Evolutionary conservation across 306 rosid genomes (phyloP).

Genomic region (Cicer bijugum): DNA sequence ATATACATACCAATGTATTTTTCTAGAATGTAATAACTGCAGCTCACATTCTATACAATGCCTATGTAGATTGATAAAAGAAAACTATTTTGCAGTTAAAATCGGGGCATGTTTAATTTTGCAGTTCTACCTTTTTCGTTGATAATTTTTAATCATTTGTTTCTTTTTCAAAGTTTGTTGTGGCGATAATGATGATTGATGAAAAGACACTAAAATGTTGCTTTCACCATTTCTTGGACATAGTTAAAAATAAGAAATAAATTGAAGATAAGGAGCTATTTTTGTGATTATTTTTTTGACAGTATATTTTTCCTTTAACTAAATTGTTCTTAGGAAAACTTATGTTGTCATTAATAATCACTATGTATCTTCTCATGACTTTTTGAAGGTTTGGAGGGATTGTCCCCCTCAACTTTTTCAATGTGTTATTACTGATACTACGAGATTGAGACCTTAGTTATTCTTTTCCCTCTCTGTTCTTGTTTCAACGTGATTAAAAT

Average conservation of each 20-base stretch:
- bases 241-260: neutral
- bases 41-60: neutral
- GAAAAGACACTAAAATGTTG: neutral
- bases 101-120: neutral
- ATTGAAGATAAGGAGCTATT: neutral
- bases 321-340: constrained; percentile 6
- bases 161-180: neutral
- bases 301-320: neutral
- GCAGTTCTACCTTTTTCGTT: neutral
- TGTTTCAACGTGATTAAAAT: neutral
- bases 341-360: neutral
- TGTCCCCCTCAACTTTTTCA: neutral
- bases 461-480: neutral
- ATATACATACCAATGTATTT: neutral
- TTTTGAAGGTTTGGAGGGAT: neutral
- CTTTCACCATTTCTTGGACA: constrained; percentile 6
- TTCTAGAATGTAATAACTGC: constrained; percentile 10
- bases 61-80: constrained; percentile 15
- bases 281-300: neutral
- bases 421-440: neutral
- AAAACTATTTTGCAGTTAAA: constrained; percentile 6
- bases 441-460: neutral
- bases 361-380: neutral
- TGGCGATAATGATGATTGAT: neutral
- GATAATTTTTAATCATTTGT: neutral